Evolutionary conservation across 2,329 filamentous ascomycete species (phyloP).

Genomic region (Colletotrichum eremochloae): DNA sequence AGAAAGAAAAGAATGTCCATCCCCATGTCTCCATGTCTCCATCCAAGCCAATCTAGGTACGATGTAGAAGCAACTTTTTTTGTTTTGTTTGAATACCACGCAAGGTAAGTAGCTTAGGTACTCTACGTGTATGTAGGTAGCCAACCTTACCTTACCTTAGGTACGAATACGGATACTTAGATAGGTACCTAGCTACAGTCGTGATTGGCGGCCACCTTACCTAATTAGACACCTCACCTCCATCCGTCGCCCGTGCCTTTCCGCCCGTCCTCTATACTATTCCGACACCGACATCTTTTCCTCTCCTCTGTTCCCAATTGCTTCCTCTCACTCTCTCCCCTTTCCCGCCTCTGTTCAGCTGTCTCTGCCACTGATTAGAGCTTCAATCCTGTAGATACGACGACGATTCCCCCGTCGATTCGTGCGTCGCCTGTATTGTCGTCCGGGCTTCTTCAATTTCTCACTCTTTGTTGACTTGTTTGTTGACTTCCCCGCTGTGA

Average conservation of each 20-base stretch:
- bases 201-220: slow-evolving; percentile 15
- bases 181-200: neutral
- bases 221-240: slow-evolving; percentile 39
- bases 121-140: no score
- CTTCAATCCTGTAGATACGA: slow-evolving; percentile 29
- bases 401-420: slow-evolving; percentile 24
- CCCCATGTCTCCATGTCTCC: slow-evolving; percentile 17
- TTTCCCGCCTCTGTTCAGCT: slow-evolving; percentile 26
- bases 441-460: neutral
- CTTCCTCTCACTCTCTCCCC: neutral
- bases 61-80: slow-evolving; percentile 23
- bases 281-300: neutral
- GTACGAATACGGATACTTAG: no score
- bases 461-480: slow-evolving; percentile 8
- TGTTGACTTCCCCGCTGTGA: slow-evolving; percentile 13
- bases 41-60: slow-evolving; percentile 18
- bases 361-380: slow-evolving; percentile 27
- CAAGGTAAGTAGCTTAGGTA: no score
- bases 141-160: no score
- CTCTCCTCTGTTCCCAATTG: slow-evolving; percentile 5
- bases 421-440: slow-evolving; percentile 14
- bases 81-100: no score
- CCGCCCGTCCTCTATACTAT: neutral
- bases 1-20: neutral
- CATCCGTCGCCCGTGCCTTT: slow-evolving; percentile 5